Evolutionary conservation across 2,329 filamentous ascomycete species (phyloP), one percentile per base, ranked within the genome.

Genomic region (Colletotrichum tamarilloi): DNA sequence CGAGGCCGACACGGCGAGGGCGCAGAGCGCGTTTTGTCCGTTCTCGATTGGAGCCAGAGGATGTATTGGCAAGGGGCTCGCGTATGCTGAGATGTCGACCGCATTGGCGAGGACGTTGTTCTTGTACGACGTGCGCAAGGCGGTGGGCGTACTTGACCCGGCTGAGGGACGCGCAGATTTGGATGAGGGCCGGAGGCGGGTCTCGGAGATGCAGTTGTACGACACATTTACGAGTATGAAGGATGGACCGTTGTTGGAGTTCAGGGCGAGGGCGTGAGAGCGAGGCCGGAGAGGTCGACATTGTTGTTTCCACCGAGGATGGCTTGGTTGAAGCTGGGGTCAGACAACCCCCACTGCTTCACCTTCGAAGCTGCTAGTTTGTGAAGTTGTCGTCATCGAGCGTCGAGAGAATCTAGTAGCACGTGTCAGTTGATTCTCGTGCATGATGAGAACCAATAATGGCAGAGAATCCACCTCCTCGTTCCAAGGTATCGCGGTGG

Each of bases 191-290:
- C 84, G 91, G 58, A 86, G 91, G 68, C 85, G 87, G 59, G 79
- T 78, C 22, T 83, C 79, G 1, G 93, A 95, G 85, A 94, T 92
- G 81, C 92, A 94, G 84, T 83, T 94, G 69, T 83, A 88, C 64
- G 93, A 95, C 79, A 92, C 90, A 22, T 95, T 95, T 81, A 94
- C 93, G 38, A 93, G 92, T 77, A 85, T 89, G 77, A 95, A 94
- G 84, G 88, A 93, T 77, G 93, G 93, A 0, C 91, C 92, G 1
- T 86, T 93, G 83, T 84, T 94, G 69, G 89, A 94, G 83, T 92
- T 92, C 77, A 80, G 84, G 77, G 83, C 75, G 75, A 78, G 80
- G 63, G 75, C 74, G 30, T 76, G 55, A 74, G 63, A 71, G 35
- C 38, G 32, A 52, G 26, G 26, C 57, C 52, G 24, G 93, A 77